Evolutionary conservation across 2,329 filamentous ascomycete species (phyloP).

Genomic region (Xylaria sp.): DNA sequence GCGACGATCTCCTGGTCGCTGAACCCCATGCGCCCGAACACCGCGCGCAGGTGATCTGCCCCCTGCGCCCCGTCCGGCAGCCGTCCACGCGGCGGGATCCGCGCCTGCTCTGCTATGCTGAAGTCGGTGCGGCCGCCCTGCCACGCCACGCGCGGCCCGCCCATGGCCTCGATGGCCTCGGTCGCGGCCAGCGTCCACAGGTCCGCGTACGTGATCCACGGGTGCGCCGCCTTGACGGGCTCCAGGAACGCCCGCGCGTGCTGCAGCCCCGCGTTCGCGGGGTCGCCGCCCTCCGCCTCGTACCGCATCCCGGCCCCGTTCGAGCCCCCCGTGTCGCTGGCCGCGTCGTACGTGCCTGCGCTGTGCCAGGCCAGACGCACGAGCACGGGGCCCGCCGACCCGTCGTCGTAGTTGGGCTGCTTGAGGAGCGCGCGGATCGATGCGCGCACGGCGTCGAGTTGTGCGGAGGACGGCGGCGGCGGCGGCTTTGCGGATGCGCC

Average conservation of each 20-base stretch:
- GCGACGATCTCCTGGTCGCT: constrained; percentile 95
- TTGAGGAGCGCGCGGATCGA: constrained; percentile 59
- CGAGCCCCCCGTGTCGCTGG: constrained; percentile 65
- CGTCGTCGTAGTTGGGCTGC: constrained; percentile 69
- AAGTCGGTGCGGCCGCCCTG: constrained; percentile 64
- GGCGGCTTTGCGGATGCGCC: background rate
- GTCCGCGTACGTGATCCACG: constrained; percentile 70
- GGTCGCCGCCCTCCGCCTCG: constrained; percentile 67
- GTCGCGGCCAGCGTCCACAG: constrained; percentile 68
- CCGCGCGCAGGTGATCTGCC: constrained; percentile 79
- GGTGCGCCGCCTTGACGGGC: constrained; percentile 61
- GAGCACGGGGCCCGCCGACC: constrained; percentile 66
- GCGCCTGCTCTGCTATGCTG: constrained; percentile 51
- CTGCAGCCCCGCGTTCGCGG: constrained; percentile 68
- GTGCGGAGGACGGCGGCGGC: constrained; percentile 28
- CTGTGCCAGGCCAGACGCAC: constrained; percentile 70
- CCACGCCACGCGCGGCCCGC: constrained; percentile 63
- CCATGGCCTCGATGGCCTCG: constrained; percentile 64
- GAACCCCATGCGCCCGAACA: constrained; percentile 97
- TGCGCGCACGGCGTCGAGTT: constrained; percentile 51
- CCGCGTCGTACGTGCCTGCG: constrained; percentile 65
- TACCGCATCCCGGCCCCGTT: constrained; percentile 72
- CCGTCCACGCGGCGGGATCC: constrained; percentile 60
- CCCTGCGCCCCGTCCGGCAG: constrained; percentile 81
- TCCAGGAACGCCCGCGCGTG: constrained; percentile 69